A percentile compares a stretch with the other conserved stretches of the same genome.
These are phyloP conservation scores for Phytophthora sojae DNA, from an alignment of 352 stramenopile genomes.

Conservation along the genomic window DNA sequence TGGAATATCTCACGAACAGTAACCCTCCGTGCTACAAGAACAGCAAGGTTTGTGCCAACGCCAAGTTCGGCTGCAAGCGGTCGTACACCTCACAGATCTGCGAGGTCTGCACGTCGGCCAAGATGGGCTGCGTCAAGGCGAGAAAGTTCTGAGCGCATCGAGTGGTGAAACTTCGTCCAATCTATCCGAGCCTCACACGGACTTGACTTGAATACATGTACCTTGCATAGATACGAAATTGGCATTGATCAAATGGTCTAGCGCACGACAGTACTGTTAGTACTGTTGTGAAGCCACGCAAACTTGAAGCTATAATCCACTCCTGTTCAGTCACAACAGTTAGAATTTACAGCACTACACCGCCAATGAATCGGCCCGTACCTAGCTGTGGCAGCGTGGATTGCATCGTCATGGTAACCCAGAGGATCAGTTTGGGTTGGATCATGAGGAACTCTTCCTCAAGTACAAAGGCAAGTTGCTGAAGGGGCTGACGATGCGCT, in stretches of 20 bases:
- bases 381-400: neutral
- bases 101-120: slow-evolving; percentile 46
- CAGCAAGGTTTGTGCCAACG: slow-evolving; percentile 50
- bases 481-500: neutral
- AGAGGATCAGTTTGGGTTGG: neutral
- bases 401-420: neutral
- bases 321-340: slow-evolving; percentile 36
- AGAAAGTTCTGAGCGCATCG: no score
- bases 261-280: slow-evolving; percentile 1
- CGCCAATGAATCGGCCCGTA: no score
- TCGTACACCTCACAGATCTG: slow-evolving; percentile 68
- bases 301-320: slow-evolving; percentile 38
- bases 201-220: no score
- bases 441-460: neutral
- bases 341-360: slow-evolving; percentile 22
- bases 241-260: no score
- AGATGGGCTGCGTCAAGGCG: slow-evolving; percentile 31
- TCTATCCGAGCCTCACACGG: no score
- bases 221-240: no score
- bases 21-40: slow-evolving; percentile 78
- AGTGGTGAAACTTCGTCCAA: no score
- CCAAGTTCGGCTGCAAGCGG: slow-evolving; percentile 61
- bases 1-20: slow-evolving; percentile 33
- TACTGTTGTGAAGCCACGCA: slow-evolving; percentile 18
- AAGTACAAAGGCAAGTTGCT: neutral